Evolutionary conservation across 805 yeast species (phyloP), one percentile per base, ranked within the genome.

Genomic region (Metschnikowia picachoensis): DNA sequence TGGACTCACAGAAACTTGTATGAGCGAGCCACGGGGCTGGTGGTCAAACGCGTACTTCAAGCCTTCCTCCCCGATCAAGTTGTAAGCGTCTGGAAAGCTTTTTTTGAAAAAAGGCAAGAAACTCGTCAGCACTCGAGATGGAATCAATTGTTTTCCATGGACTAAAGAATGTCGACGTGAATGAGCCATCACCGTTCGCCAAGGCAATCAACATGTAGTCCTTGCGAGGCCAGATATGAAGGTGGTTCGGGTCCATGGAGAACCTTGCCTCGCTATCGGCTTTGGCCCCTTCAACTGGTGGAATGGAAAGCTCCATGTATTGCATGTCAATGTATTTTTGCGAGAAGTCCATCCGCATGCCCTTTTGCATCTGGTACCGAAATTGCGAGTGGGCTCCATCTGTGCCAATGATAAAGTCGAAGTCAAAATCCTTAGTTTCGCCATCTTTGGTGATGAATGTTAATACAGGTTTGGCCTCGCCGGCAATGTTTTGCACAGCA

Each of bases 211-310:
- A 74, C 97, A 91, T 91, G 61, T 73, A 87, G 44, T 86, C 74
- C 48, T 82, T 79, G 38, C 97, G 72, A 4, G 97, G 97, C 97
- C 97, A 91, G 38, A 91, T 87, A 59, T 91, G 97, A 42, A 91
- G 73, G 61, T 87, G 89, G 65, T 87, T 81, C 8, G 90, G 83
- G 53, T 82, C 79, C 16, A 86, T 69, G 14, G 70, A 66, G 57
- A 81, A 86, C 17, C 69, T 58, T 3, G 55, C 55, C 4, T 56
- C 48, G 41, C 57, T 65, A 4, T 59, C 57, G 2, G 65, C 59
- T 3, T 72, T 70, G 8, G 35, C 48, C 5, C 49, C 55, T 15
- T 37, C 33, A 5, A 41, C 53, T 0, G 88, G 76, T 9, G 95
- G 90, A 37, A 91, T 85, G 52, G 77, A 78, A 42, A 91, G 71